Evolutionary conservation across 2,329 filamentous ascomycete species (phyloP).

Genomic region (Nemania diffusa): DNA sequence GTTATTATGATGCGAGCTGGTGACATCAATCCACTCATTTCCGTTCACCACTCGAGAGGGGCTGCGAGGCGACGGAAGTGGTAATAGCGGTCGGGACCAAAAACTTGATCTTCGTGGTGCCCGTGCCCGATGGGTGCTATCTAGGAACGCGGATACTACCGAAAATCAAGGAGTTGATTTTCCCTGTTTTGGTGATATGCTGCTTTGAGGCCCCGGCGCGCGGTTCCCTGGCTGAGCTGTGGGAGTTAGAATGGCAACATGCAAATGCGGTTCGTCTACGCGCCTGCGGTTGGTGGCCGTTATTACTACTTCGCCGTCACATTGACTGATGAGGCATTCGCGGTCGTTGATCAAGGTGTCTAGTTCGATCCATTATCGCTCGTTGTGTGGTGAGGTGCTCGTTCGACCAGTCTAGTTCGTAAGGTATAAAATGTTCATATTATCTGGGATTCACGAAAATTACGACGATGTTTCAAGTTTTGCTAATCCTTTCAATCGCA

Average conservation of each 20-base stretch:
- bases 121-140: not conserved
- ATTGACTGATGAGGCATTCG: constrained; percentile 19
- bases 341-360: constrained; percentile 17
- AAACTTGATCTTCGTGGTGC: constrained; percentile 5
- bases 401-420: not conserved
- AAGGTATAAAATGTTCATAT: not conserved
- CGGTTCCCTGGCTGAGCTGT: not conserved
- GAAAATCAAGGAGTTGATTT: not conserved
- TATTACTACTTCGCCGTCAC: constrained; percentile 12
- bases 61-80: not conserved
- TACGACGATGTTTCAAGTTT: not conserved
- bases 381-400: not conserved
- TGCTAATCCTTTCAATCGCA: not conserved
- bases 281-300: not conserved
- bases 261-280: constrained; percentile 1
- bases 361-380: not conserved
- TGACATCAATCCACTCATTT: constrained; percentile 23
- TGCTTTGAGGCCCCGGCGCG: constrained; percentile 3
- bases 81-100: not conserved
- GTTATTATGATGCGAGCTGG: constrained; percentile 18
- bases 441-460: not conserved
- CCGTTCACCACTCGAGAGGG: not conserved
- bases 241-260: not conserved
- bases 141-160: not conserved
- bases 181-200: constrained; percentile 7